Base-by-base conservation (phyloP, 768 basidiomycete genomes). In the Tephrocybe sp. region DNA sequence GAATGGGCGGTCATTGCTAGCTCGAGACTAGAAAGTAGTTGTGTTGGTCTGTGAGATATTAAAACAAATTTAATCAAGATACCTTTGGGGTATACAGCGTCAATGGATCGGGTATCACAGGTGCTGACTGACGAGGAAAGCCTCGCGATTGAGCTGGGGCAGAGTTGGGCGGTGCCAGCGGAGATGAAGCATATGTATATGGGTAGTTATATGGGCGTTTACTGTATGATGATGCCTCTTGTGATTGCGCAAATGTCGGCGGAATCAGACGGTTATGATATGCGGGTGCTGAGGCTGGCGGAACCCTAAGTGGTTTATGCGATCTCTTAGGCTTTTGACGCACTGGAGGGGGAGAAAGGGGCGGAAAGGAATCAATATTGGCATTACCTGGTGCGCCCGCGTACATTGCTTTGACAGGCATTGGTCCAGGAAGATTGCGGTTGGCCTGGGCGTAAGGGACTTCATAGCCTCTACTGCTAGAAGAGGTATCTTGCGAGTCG, bases 91-190 rank as follows among this genome's bases (percentile, higher is more conserved):
- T 34, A 12, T 25, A n/a, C 20, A 15, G 21, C 20, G 26, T 30
- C 7, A 21, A 17, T 2, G 47, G 33, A 18, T 54, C 47, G 12
- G 53, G 53, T 17, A 49, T 39, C n/a, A 39, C 24, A 6, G 18
- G 32, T 26, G 17, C 28, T 20, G 39, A 26, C 11, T 24, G n/a
- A 25, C 18, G 40, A 20, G 48, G 48, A 4, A 45, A 24, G 1
- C 4, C 8, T 36, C 34, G 11, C 15, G 54, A 44, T 26, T 39
- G 32, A 4, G 55, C 47, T 10, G 46, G 51, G 5, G 55, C 50
- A 12, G 55, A 50, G 25, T 53, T 40, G 1, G 38, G 51, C 4
- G 51, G 55, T 6, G 51, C 14, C 7, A 48, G 47, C n/a, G 48
- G 45, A 17, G 48, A 37, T 1, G 47, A 21, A 17, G 46, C 41